Evolutionary conservation across 257 asterid species (phyloP).

Genomic region (Solanum clarkiae): DNA sequence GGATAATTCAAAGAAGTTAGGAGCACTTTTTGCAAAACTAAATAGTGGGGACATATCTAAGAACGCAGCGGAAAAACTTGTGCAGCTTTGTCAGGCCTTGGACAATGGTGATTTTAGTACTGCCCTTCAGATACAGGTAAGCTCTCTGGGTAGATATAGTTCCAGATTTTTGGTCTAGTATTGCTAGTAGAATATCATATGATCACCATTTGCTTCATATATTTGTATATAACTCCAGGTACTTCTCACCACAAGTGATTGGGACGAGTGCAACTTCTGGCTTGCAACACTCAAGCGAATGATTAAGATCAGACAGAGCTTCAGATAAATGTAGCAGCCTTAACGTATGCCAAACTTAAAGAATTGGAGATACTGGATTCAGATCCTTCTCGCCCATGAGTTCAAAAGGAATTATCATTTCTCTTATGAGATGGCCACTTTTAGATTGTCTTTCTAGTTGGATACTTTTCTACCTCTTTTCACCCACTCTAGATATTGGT

Average conservation of each 20-base stretch:
- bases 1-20: conserved; percentile 85
- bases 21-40: conserved; percentile 72
- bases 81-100: conserved; percentile 81
- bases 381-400: not conserved
- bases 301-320: conserved; percentile 79
- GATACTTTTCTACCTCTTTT: not conserved
- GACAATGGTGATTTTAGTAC: conserved; percentile 70
- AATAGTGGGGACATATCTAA: conserved; percentile 79
- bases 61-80: conserved; percentile 86
- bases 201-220: not conserved
- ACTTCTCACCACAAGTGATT: conserved; percentile 80
- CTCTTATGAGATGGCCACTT: not conserved
- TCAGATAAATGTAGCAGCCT: conserved; percentile 29
- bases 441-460: not conserved
- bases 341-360: not conserved
- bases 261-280: conserved; percentile 99
- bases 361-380: not conserved
- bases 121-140: conserved; percentile 90
- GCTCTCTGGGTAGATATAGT: not conserved
- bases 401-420: not conserved
- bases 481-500: conserved; percentile 1
- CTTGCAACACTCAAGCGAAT: conserved; percentile 76
- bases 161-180: not conserved
- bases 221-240: conserved; percentile 30
- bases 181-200: not conserved